Evolutionary conservation across 768 basidiomycete species (phyloP).

Genomic region (Hygrocybe punicea): DNA sequence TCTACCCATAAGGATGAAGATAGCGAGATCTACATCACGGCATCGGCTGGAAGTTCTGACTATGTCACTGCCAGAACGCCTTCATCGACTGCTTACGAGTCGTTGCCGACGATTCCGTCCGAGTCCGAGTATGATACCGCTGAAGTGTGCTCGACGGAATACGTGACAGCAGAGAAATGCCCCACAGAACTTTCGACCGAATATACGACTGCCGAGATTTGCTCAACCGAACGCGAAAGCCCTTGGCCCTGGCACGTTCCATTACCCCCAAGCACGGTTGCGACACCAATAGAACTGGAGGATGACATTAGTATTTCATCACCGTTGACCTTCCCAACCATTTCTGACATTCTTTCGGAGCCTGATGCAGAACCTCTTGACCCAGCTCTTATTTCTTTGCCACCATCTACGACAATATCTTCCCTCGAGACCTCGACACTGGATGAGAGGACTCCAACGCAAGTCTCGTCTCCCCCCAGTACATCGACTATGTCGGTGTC

Average conservation of each 20-base stretch:
- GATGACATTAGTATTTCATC: slow-evolving; percentile 18
- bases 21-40: slow-evolving; percentile 40
- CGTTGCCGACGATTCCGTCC: slow-evolving; percentile 59
- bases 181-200: slow-evolving; percentile 33
- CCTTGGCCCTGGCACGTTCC: slow-evolving; percentile 16
- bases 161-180: slow-evolving; percentile 49
- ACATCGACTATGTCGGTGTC: background rate
- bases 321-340: slow-evolving; percentile 22
- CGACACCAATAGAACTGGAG: slow-evolving; percentile 15
- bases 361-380: background rate
- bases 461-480: slow-evolving; percentile 15
- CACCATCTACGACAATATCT: slow-evolving; percentile 6
- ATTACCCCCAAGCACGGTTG: slow-evolving; percentile 15
- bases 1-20: slow-evolving; percentile 33
- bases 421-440: slow-evolving; percentile 28
- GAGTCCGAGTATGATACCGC: slow-evolving; percentile 40
- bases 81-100: slow-evolving; percentile 47
- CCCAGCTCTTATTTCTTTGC: slow-evolving; percentile 10
- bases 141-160: slow-evolving; percentile 28
- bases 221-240: slow-evolving; percentile 38
- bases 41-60: slow-evolving; percentile 50
- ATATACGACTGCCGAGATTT: slow-evolving; percentile 49
- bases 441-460: slow-evolving; percentile 33
- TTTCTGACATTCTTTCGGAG: slow-evolving; percentile 7
- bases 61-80: slow-evolving; percentile 46